These are phyloP conservation scores for Citeromyces hawaiiensis DNA, from an alignment of 1,139 yeast genomes.

Conservation along the genomic window DNA sequence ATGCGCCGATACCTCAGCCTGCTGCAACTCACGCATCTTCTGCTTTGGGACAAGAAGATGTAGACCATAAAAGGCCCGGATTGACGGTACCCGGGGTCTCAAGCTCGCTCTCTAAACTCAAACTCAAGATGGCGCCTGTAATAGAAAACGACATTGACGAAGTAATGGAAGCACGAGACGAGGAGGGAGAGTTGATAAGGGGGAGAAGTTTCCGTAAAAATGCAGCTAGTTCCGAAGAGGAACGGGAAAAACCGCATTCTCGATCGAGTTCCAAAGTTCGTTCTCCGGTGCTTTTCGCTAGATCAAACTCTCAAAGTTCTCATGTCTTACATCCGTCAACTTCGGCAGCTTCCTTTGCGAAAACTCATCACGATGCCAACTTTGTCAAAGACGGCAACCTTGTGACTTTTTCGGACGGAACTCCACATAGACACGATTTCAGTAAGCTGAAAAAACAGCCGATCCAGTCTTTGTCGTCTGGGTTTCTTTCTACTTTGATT, in stretches of 20 bases:
- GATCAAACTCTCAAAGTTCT: background rate
- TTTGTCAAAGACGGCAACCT: constrained; percentile 16
- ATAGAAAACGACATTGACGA: constrained; percentile 18
- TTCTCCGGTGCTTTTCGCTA: constrained; percentile 58
- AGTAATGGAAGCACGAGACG: constrained; percentile 9
- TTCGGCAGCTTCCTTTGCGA: constrained; percentile 51
- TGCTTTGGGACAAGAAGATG: constrained; percentile 5
- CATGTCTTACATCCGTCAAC: background rate
- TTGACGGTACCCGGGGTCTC: constrained; percentile 1
- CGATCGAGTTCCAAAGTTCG: constrained; percentile 11
- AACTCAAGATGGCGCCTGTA: constrained; percentile 14
- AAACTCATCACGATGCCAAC: constrained; percentile 29
- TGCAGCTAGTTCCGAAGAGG: background rate
- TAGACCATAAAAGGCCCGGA: constrained; percentile 4
- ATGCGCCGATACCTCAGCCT: constrained; percentile 7
- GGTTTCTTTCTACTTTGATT: constrained; percentile 14
- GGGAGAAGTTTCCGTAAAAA: background rate
- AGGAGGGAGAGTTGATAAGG: background rate
- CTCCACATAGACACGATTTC: constrained; percentile 21
- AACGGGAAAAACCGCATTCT: constrained; percentile 3
- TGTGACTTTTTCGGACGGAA: constrained; percentile 18
- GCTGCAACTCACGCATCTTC: constrained; percentile 9
- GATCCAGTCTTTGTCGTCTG: constrained; percentile 12
- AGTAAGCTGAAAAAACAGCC: constrained; percentile 19
- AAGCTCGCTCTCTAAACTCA: constrained; percentile 11